Evolutionary conservation across 2,329 filamentous ascomycete genomes (phyloP).

Genomic region (Xylariaceae sp.): DNA sequence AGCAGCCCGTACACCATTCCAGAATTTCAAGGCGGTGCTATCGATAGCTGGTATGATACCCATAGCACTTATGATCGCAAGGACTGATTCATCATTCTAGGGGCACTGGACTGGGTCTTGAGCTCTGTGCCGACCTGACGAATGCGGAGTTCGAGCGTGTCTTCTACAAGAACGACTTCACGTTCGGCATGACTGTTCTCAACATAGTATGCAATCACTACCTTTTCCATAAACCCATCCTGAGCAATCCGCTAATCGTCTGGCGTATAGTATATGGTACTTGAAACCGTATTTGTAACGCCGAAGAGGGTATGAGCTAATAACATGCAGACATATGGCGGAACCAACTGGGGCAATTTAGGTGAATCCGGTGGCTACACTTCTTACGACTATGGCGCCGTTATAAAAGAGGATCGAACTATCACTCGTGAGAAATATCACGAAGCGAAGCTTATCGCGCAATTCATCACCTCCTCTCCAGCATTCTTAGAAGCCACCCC

Average conservation of each 20-base stretch:
- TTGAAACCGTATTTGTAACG: too few species aligned
- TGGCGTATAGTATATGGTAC: slow-evolving; percentile 59
- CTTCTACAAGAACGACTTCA: slow-evolving; percentile 69
- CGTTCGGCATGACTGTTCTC: slow-evolving; percentile 54
- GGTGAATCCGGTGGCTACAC: slow-evolving; percentile 65
- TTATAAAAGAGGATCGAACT: slow-evolving; percentile 66
- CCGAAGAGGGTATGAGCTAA: too few species aligned
- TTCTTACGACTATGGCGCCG: slow-evolving; percentile 52
- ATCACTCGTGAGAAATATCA: slow-evolving; percentile 72
- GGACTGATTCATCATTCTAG: slow-evolving; percentile 70
- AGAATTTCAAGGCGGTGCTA: slow-evolving; percentile 61
- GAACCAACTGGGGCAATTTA: slow-evolving; percentile 80
- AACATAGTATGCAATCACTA: slow-evolving; percentile 41
- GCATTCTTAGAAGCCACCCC: slow-evolving; percentile 61
- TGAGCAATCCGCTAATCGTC: not conserved
- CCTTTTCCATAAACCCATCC: not conserved
- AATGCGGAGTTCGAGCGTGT: slow-evolving; percentile 73
- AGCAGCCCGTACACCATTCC: slow-evolving; percentile 21
- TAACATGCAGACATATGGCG: slow-evolving; percentile 56
- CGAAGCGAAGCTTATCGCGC: slow-evolving; percentile 71
- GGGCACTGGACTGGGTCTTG: slow-evolving; percentile 64
- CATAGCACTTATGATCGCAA: slow-evolving; percentile 31
- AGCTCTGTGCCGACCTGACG: slow-evolving; percentile 57
- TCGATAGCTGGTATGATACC: slow-evolving; percentile 11
- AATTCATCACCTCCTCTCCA: slow-evolving; percentile 70